These are phyloP conservation scores for Oryza officinalis DNA, from an alignment of 176 grass and related monocot genomes.

Conservation along the genomic window DNA sequence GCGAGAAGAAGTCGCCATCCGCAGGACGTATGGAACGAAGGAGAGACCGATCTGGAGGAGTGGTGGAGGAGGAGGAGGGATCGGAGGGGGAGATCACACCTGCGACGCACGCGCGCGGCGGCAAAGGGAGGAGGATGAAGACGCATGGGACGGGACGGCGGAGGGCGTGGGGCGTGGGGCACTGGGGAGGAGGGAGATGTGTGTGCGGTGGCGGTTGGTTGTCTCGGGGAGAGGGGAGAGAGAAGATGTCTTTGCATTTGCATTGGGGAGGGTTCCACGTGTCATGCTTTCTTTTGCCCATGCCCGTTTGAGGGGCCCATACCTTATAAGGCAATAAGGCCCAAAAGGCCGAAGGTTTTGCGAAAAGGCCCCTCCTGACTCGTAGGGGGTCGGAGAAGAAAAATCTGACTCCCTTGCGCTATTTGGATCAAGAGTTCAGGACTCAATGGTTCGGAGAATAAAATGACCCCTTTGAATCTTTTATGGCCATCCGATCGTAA, in stretches of 20 bases:
- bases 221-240: neutral
- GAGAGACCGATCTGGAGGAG: neutral
- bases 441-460: too few relatives aligned
- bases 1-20: neutral
- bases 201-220: neutral
- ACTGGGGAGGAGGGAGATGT: neutral
- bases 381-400: neutral
- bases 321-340: neutral
- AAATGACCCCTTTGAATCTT: neutral
- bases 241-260: neutral
- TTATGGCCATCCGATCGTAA: neutral
- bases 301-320: too few relatives aligned
- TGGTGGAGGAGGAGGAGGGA: neutral
- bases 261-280: neutral
- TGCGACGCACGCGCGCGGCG: neutral
- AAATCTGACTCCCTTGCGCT: neutral
- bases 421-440: too few relatives aligned
- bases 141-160: too few relatives aligned
- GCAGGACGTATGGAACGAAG: neutral
- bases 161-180: neutral
- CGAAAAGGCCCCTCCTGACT: neutral
- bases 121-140: neutral
- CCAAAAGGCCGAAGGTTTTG: neutral
- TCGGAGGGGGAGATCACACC: neutral
- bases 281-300: neutral